Evolutionary conservation across 495 filamentous ascomycete species (phyloP).

Genomic region (Tuber brumale): DNA sequence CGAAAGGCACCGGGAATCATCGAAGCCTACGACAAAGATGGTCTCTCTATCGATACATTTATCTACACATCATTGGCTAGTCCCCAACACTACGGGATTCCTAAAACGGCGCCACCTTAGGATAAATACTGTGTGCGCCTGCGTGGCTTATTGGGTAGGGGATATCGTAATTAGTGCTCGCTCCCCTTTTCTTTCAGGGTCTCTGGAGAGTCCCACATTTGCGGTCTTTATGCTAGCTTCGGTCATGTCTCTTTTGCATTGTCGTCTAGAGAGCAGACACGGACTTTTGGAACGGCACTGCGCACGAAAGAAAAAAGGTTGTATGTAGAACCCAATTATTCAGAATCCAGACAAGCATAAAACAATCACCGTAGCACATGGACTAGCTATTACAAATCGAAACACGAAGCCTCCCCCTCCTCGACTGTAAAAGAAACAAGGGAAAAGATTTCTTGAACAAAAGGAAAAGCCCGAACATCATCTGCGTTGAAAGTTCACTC

Average conservation of each 20-base stretch:
- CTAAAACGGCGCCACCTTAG: not conserved
- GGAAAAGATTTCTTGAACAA: conserved; percentile 1
- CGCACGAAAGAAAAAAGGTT: not conserved
- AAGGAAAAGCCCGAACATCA: not conserved
- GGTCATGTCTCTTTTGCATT: not conserved
- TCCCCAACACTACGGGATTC: not conserved
- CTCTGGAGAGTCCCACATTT: not conserved
- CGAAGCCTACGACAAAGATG: not conserved
- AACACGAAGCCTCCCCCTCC: not conserved
- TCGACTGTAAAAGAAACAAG: not conserved
- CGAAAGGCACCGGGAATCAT: not conserved
- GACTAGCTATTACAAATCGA: conserved; percentile 2
- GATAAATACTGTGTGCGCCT: not conserved
- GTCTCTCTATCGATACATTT: not conserved
- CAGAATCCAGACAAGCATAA: not conserved
- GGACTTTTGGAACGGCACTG: not conserved
- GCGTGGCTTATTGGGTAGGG: not conserved
- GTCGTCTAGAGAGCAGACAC: not conserved
- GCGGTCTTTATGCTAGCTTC: not conserved
- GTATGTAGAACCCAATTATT: not conserved
- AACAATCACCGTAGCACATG: conserved; percentile 1
- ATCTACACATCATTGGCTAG: not conserved
- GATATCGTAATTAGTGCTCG: not conserved
- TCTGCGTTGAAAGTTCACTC: not conserved
- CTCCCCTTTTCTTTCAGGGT: not conserved